phyloP scores from a whole-genome alignment of 495 filamentous ascomycete genomes.

The Chaetomium tenue region DNA sequence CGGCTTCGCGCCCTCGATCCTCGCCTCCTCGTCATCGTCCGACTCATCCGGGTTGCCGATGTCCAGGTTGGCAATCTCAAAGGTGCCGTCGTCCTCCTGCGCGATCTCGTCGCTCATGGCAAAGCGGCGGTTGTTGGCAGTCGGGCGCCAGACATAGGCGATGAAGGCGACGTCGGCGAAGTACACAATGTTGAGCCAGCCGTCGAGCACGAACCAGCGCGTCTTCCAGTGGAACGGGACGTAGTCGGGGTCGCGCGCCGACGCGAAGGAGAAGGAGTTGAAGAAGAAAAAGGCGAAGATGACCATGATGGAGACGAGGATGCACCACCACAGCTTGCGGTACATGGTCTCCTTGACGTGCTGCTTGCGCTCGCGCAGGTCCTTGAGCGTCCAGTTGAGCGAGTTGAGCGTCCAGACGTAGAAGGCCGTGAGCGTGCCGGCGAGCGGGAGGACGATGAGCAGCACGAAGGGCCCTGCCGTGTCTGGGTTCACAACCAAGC shows the following conservation, averaged over 20 bases:
- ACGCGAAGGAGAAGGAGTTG: constrained; percentile 91
- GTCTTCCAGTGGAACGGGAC: constrained; percentile 95
- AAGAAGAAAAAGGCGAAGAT: constrained; percentile 96
- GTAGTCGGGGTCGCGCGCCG: constrained; percentile 76
- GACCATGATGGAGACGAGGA: constrained; percentile 84
- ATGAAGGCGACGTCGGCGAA: constrained; percentile 86
- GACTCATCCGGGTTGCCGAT: constrained; percentile 73
- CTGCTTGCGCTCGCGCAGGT: constrained; percentile 89
- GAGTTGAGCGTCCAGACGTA: constrained; percentile 99
- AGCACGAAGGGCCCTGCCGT: constrained; percentile 82
- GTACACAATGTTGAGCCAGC: constrained; percentile 97
- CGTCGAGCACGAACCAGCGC: constrained; percentile 95
- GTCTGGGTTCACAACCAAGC: constrained; percentile 82
- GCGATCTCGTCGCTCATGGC: constrained; percentile 99
- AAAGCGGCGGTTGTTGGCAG: constrained; percentile 93
- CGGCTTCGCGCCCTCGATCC: constrained; percentile 39
- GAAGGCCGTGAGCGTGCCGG: constrained; percentile 90
- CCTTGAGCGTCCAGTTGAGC: constrained; percentile 90
- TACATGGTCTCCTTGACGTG: constrained; percentile 94
- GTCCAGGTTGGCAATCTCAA: constrained; percentile 79
- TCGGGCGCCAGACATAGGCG: constrained; percentile 96
- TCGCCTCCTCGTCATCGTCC: constrained; percentile 59
- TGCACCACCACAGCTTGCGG: constrained; percentile 98
- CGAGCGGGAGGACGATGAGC: constrained; percentile 88
- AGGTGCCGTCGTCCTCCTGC: constrained; percentile 93